phyloP scores from a whole-genome alignment of 2,329 filamentous ascomycete species.

The Microcyclosporella mali region DNA sequence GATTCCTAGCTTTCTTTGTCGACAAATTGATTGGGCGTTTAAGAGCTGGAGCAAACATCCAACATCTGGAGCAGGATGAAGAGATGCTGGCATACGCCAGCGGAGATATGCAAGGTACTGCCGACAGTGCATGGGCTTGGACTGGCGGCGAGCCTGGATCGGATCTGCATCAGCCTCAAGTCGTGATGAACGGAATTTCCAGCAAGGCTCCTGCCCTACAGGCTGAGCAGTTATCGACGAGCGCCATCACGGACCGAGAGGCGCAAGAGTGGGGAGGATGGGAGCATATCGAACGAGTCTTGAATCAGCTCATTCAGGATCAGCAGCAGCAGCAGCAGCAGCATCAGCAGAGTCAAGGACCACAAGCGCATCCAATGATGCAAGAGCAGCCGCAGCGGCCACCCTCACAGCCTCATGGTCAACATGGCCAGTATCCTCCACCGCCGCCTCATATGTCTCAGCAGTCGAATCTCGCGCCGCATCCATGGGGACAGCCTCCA shows the following conservation, averaged over 20 bases:
- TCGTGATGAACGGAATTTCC: constrained; percentile 13
- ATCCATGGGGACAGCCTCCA: constrained; percentile 6
- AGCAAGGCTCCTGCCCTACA: constrained; percentile 12
- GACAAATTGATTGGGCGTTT: constrained; percentile 56
- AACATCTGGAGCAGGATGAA: constrained; percentile 61
- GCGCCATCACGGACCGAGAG: constrained; percentile 24
- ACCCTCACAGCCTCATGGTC: not conserved
- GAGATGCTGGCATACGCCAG: constrained; percentile 83
- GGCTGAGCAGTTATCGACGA: constrained; percentile 20
- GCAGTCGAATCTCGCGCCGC: constrained; percentile 15
- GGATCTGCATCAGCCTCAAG: constrained; percentile 14
- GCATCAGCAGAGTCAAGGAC: constrained; percentile 12
- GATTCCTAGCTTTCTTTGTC: constrained; percentile 76
- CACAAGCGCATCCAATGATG: constrained; percentile 16
- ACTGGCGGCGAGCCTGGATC: constrained; percentile 40
- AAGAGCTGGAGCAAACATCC: constrained; percentile 36
- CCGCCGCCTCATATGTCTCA: constrained; percentile 15
- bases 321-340: constrained; percentile 30
- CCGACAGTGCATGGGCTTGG: constrained; percentile 80
- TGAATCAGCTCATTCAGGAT: constrained; percentile 51
- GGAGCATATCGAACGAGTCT: constrained; percentile 62
- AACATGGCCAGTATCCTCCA: constrained; percentile 11
- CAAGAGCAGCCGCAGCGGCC: constrained; percentile 37
- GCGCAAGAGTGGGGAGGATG: constrained; percentile 70
- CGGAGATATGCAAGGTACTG: constrained; percentile 76